Base-by-base conservation (phyloP, 2,329 filamentous ascomycete genomes). In the Claviceps humidiphila region DNA sequence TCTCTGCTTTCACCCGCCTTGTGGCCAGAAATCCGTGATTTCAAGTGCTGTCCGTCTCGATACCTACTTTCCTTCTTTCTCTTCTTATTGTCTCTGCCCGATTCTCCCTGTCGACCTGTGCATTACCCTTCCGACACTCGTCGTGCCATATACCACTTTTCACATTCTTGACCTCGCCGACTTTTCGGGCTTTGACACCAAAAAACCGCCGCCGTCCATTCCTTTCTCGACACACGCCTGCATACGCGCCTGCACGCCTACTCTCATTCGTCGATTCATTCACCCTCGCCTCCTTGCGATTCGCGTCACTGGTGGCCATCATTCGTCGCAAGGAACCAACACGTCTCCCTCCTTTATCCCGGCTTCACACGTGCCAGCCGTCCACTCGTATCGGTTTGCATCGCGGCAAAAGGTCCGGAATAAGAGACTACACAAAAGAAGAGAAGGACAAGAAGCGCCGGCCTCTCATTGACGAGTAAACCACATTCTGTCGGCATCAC, bases 271-370 rank as follows among this genome's bases (percentile, higher is more conserved):
- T 52, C 46, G 30, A 11, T 26, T 17, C 39, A 9, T 40, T 37
- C 26, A 40, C 40, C 42, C 16, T 34, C 24, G 13, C 26, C n/a
- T 44, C 30, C 30, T 40, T 44, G 43, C 43, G 14, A 38, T 4
- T 17, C 7, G n/a, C 24, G 52, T 53, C 52, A 51, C 49, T 51
- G 52, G 52, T 53, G 49, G 42, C 51, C 47, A 39, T 37, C 22
- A 44, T 13, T 40, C 14, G 39, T 51, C 52, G 47, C 41, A 50
- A 50, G 24, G 22, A 43, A 24, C 13, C 13, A 43, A 43, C 30
- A 38, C 47, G 34, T 9, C n/a, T 26, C 13, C 20, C 45, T 40
- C 52, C 8, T 24, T 20, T 38, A 6, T 5, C 14, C n/a, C 45
- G 24, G 17, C 9, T 3, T 24, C 44, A 8, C 38, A 47, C 39